These are phyloP conservation scores for Acanthochlamys bracteata DNA, from an alignment of 106 monocot species.

Conservation along the genomic window DNA sequence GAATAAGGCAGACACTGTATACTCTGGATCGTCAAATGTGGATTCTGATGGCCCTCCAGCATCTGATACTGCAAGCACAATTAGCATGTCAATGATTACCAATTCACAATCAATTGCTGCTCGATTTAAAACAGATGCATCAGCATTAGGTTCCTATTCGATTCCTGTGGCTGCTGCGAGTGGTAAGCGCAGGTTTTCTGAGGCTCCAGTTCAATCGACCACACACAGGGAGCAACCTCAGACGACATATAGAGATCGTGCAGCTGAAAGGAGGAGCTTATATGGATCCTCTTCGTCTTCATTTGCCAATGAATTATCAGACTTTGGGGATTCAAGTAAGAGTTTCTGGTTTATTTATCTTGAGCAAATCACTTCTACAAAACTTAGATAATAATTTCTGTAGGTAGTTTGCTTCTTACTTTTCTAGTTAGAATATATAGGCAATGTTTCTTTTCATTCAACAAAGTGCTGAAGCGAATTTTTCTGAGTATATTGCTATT, in stretches of 20 bases:
- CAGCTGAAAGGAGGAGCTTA: slow-evolving; percentile 84
- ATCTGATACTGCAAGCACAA: slow-evolving; percentile 2
- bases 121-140: slow-evolving; percentile 77
- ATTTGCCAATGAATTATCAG: slow-evolving; percentile 27
- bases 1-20: slow-evolving; percentile 59
- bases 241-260: slow-evolving; percentile 76
- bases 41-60: slow-evolving; percentile 9
- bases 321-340: slow-evolving; percentile 83
- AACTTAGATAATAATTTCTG: too few relatives aligned
- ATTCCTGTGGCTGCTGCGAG: slow-evolving; percentile 29
- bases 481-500: too few relatives aligned
- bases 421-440: too few relatives aligned
- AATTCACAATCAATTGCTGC: slow-evolving; percentile 5
- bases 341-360: slow-evolving; percentile 13
- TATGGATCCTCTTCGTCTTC: slow-evolving; percentile 87
- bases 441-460: too few relatives aligned
- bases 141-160: slow-evolving; percentile 68
- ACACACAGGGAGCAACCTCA: slow-evolving; percentile 41
- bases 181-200: slow-evolving; percentile 89
- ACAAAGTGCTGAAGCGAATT: too few relatives aligned
- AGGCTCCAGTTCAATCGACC: slow-evolving; percentile 49
- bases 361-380: too few relatives aligned
- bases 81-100: slow-evolving; percentile 2
- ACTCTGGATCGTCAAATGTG: slow-evolving; percentile 15
- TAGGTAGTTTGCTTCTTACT: too few relatives aligned